These are phyloP conservation scores for Talaromyces thailandensis DNA, from an alignment of 495 filamentous ascomycete species.

Conservation along the genomic window DNA sequence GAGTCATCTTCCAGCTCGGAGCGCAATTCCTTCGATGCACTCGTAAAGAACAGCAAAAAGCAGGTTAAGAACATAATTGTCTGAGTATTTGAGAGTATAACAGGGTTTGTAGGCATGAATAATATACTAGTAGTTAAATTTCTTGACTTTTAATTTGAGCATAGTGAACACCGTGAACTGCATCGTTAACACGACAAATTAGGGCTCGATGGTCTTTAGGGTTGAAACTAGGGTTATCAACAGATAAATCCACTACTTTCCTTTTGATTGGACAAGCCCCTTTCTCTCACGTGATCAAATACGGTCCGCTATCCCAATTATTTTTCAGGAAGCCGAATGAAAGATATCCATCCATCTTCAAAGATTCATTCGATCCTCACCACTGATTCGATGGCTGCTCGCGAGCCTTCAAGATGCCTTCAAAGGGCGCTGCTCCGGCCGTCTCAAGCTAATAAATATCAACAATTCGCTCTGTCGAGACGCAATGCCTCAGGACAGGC, in stretches of 20 bases:
- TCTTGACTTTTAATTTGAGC: too few relatives aligned
- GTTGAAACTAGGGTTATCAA: neutral
- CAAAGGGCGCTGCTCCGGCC: slow-evolving; percentile 33
- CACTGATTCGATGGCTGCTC: slow-evolving; percentile 27
- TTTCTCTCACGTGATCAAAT: neutral
- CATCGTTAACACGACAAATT: neutral
- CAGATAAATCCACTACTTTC: neutral
- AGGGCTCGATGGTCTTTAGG: neutral
- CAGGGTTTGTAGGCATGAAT: too few relatives aligned
- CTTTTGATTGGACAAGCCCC: neutral
- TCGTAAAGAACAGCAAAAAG: too few relatives aligned
- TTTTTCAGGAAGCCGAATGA: neutral
- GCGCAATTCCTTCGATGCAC: too few relatives aligned
- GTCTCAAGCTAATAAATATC: slow-evolving; percentile 23
- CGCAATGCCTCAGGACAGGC: slow-evolving; percentile 42
- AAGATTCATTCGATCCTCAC: neutral
- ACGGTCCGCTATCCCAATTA: neutral
- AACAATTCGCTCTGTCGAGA: slow-evolving; percentile 24
- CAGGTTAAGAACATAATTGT: too few relatives aligned
- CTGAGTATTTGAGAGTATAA: too few relatives aligned
- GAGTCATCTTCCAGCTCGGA: too few relatives aligned
- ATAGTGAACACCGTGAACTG: too few relatives aligned
- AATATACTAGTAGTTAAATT: too few relatives aligned
- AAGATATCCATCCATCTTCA: neutral
- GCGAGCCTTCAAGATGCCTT: slow-evolving; percentile 33